phyloP scores from a whole-genome alignment of 78 protist species.

The Creolimax fragrantissima region DNA sequence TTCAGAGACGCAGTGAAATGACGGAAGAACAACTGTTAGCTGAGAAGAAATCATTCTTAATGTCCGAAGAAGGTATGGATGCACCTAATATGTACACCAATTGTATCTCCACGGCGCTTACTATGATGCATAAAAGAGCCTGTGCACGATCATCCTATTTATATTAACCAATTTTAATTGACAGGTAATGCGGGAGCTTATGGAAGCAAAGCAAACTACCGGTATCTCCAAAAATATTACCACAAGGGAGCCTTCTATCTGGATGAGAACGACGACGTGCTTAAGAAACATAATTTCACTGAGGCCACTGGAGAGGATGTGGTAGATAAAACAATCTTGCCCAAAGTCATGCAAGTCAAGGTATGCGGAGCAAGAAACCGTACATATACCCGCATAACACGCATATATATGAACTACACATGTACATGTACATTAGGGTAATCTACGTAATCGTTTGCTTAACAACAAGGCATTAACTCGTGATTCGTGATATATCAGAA shows the following conservation, averaged over 20 bases:
- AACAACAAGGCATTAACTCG: not conserved
- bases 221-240: slow-evolving; percentile 14
- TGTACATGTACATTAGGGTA: not conserved
- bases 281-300: not conserved
- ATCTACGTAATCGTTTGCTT: not conserved
- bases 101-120: too few species aligned
- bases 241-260: slow-evolving; percentile 7
- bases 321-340: slow-evolving; percentile 13
- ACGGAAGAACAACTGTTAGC: not conserved
- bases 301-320: slow-evolving; percentile 11
- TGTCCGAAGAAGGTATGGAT: not conserved
- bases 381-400: not conserved
- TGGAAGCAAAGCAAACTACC: not conserved
- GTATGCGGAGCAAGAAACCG: not conserved
- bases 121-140: too few species aligned
- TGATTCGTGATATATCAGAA: not conserved
- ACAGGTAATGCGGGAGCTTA: too few species aligned
- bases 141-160: too few species aligned
- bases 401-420: not conserved
- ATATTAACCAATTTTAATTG: too few species aligned
- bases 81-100: too few species aligned
- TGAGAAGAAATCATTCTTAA: not conserved
- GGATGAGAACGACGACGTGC: not conserved
- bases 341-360: slow-evolving; percentile 28
- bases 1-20: not conserved